Conservation (phyloP, 805 yeast species). For the Candida verbasci region DNA sequence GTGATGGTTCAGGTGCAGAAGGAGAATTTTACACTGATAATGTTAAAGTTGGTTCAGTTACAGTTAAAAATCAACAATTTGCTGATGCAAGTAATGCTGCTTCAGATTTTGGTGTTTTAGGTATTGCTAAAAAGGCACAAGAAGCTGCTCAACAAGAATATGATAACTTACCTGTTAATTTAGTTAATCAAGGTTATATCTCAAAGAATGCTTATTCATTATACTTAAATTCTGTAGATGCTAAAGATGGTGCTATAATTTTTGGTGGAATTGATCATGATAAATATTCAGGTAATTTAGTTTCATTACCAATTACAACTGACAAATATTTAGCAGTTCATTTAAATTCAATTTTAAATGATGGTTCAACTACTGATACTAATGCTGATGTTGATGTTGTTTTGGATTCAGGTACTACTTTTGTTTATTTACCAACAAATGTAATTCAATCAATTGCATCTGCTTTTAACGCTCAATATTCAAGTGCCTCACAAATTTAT, state of each 20-base stretch:
- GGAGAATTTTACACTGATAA: constrained; percentile 16
- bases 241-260: constrained; percentile 19
- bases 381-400: constrained; percentile 20
- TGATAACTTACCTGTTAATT: constrained; percentile 28
- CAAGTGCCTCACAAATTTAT: no score
- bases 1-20: constrained; percentile 6
- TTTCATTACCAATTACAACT: constrained; percentile 1
- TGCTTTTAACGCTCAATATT: not conserved
- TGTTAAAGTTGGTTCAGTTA: constrained; percentile 9
- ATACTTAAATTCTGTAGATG: constrained; percentile 23
- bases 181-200: constrained; percentile 30
- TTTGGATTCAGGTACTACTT: constrained; percentile 36
- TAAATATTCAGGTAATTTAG: constrained; percentile 21
- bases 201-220: constrained; percentile 33
- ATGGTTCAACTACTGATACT: constrained; percentile 14
- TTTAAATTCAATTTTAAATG: constrained; percentile 32
- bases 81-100: constrained; percentile 29
- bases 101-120: constrained; percentile 72
- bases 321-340: constrained; percentile 35
- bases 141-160: constrained; percentile 45
- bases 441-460: constrained; percentile 11
- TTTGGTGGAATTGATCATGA: constrained; percentile 32
- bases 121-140: constrained; percentile 64
- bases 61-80: constrained; percentile 15
- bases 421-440: constrained; percentile 39